Evolutionary conservation across 768 basidiomycete species (phyloP).

Genomic region (Aureoboletus auriporus): DNA sequence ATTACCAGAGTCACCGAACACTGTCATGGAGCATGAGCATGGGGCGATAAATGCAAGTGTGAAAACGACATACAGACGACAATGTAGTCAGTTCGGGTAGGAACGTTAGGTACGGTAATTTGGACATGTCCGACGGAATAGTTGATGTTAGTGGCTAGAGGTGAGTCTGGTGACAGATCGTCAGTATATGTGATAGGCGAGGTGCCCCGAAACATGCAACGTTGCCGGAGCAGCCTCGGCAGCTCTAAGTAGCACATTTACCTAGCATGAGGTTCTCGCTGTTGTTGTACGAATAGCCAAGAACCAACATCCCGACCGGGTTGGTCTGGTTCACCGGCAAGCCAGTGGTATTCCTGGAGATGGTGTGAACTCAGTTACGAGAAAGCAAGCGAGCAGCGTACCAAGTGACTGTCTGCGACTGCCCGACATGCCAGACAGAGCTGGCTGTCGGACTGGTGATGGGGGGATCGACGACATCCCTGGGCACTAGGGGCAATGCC

Average conservation of each 20-base stretch:
- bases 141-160: constrained; percentile 32
- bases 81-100: constrained; percentile 30
- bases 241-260: constrained; percentile 11
- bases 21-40: constrained; percentile 13
- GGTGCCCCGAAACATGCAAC: neutral
- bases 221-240: neutral
- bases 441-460: constrained; percentile 39
- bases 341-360: constrained; percentile 13
- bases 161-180: constrained; percentile 20
- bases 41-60: too few species aligned
- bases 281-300: constrained; percentile 20
- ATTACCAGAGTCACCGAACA: constrained; percentile 41
- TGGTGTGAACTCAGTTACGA: constrained; percentile 28
- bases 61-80: constrained; percentile 31
- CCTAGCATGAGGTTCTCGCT: constrained; percentile 31
- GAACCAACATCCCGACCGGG: constrained; percentile 29
- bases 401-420: constrained; percentile 49
- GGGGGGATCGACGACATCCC: constrained; percentile 48
- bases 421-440: constrained; percentile 43
- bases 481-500: constrained; percentile 31
- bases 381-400: constrained; percentile 13
- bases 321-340: constrained; percentile 29
- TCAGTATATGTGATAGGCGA: constrained; percentile 5
- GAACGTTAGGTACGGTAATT: constrained; percentile 34
- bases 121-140: constrained; percentile 30